phyloP scores from a whole-genome alignment of 2,329 filamentous ascomycete species.

The Monosporascus ibericus region DNA sequence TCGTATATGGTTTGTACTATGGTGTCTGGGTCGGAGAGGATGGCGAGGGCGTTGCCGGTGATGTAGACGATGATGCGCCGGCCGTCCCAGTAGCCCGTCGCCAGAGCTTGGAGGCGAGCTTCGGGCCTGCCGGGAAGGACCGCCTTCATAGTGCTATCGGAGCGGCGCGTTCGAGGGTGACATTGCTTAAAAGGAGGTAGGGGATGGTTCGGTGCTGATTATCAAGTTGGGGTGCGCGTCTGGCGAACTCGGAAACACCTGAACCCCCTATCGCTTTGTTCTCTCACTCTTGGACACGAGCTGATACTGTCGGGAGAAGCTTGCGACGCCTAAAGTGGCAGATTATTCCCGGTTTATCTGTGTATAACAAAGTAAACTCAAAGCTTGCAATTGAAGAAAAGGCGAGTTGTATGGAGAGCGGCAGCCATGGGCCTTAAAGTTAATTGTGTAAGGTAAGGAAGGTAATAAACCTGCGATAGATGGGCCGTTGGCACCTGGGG shows the following conservation, averaged over 20 bases:
- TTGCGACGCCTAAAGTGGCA: too few species aligned
- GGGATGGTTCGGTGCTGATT: background rate
- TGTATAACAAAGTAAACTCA: too few species aligned
- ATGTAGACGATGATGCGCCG: conserved; percentile 58
- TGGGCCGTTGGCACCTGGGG: background rate
- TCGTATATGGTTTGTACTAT: conserved; percentile 90
- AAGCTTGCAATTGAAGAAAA: too few species aligned
- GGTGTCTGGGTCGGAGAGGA: conserved; percentile 67
- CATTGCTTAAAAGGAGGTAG: conserved; percentile 14
- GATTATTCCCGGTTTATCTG: too few species aligned
- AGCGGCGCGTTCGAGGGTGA: conserved; percentile 13
- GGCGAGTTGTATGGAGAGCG: too few species aligned
- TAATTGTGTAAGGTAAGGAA: background rate
- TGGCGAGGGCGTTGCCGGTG: conserved; percentile 78
- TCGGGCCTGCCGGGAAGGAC: conserved; percentile 44
- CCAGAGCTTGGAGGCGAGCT: conserved; percentile 40
- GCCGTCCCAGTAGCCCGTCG: conserved; percentile 40
- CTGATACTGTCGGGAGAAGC: too few species aligned
- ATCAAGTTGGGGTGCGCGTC: conserved; percentile 4
- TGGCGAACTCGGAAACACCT: conserved; percentile 3
- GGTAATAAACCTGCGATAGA: background rate
- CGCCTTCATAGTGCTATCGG: conserved; percentile 36
- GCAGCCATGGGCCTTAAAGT: background rate
- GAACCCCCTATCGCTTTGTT: too few species aligned
- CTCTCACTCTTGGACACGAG: too few species aligned